Base-by-base conservation (phyloP, 2,329 filamentous ascomycete species). In the Beauveria bassiana region DNA sequence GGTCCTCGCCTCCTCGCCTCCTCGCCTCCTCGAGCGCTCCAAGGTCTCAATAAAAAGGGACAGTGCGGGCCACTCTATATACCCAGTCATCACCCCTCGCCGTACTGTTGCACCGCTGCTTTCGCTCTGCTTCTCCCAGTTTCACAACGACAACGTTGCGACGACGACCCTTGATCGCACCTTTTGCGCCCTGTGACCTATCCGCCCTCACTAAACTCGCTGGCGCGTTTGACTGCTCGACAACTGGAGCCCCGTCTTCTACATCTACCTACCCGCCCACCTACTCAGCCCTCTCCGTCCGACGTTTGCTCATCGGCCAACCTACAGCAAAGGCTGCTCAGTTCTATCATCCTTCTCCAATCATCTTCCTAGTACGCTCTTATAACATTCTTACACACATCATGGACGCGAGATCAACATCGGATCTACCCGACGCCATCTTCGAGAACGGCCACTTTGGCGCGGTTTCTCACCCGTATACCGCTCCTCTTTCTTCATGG, bases 401-500 rank as follows among this genome's bases (percentile, higher is more conserved):
- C 46, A 62, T 62, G 60, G 60, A 62, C 26, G 28, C 47, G 34
- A 38, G n/a, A 24, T 57, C 60, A 38, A 62, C 26, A 9, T 12
- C 28, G 26, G 22, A 20, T 5, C 12, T 61, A 45, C 59, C 59
- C 16, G 43, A 43, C 54, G 43, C 43, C 22, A 24, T 61, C 42
- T 61, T 59, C 38, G 57, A 59, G 24, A 38, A 18, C 42, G 51
- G 20, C 42, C 59, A 49, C 31, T 49, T 54, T 43, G 50, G 43
- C 51, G 34, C 50, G 28, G 59, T 42, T 42, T 10, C 59, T 40
- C 59, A 55, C 31, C 22, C 26, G 18, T 22, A 16, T 31, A 43
- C 14, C 24, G 34, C n/a, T 8, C 40, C 14, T 20, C 38, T 38
- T 16, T 5, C 16, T n/a, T 62, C 47, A 10, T 55, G 51, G 43